Evolutionary conservation across 257 asterid genomes (phyloP).

Genomic region (Petunia axillaris): DNA sequence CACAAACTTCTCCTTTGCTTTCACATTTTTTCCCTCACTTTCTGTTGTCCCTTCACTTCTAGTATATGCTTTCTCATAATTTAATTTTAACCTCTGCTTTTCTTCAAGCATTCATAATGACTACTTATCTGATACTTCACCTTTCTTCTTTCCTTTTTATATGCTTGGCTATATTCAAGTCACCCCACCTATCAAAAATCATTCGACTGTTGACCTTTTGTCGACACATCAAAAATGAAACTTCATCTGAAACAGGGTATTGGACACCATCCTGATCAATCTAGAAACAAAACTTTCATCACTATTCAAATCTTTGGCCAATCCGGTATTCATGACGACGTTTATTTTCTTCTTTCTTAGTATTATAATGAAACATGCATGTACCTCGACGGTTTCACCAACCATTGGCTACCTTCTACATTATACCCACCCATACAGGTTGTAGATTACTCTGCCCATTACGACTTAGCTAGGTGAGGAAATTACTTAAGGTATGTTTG

Average conservation of each 20-base stretch:
- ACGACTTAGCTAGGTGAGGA: no score
- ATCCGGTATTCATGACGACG: background rate
- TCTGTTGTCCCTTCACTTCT: constrained; percentile 15
- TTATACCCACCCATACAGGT: no score
- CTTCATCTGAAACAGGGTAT: background rate
- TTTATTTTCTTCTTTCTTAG: background rate
- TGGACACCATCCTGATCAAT: background rate
- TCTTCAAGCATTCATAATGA: constrained; percentile 22
- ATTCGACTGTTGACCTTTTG: background rate
- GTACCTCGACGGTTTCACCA: no score
- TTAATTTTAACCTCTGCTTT: constrained; percentile 44
- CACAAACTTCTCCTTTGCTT: constrained; percentile 28
- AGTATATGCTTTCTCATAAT: background rate
- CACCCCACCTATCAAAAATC: background rate
- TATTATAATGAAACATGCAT: no score
- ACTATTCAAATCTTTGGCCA: background rate
- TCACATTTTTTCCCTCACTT: background rate
- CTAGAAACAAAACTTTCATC: background rate
- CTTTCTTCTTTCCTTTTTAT: constrained; percentile 2
- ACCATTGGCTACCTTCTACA: no score
- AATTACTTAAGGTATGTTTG: no score
- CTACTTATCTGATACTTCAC: background rate
- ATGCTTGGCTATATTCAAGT: constrained; percentile 6
- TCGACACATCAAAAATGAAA: background rate
- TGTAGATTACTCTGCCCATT: no score